phyloP scores from a whole-genome alignment of 2,329 filamentous ascomycete species.

The Amesomyces nigricolor region DNA sequence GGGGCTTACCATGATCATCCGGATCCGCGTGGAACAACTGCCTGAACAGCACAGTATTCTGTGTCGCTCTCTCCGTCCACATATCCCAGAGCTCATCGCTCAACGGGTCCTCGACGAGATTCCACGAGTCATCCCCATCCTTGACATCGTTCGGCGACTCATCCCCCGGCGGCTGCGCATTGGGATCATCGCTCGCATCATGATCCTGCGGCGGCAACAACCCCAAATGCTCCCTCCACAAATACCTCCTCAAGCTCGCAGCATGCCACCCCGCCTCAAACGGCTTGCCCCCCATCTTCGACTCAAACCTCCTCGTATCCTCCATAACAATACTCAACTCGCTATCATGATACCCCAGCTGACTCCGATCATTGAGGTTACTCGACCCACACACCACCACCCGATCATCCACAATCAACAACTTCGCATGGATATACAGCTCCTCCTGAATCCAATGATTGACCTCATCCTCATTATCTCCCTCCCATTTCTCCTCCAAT shows the following conservation, averaged over 20 bases:
- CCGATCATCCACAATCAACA: constrained; percentile 82
- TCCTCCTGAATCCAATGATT: constrained; percentile 93
- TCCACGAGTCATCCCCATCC: constrained; percentile 55
- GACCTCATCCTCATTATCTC: constrained; percentile 68
- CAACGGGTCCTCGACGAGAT: constrained; percentile 66
- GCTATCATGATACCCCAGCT: constrained; percentile 83
- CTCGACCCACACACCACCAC: constrained; percentile 80
- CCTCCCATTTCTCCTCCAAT: constrained; percentile 70
- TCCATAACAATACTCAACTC: constrained; percentile 88
- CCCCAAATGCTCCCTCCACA: constrained; percentile 89
- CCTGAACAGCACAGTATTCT: constrained; percentile 70
- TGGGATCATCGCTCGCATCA: constrained; percentile 61
- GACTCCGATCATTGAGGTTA: constrained; percentile 87
- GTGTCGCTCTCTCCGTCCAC: constrained; percentile 64
- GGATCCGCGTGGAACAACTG: constrained; percentile 83
- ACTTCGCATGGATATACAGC: constrained; percentile 89
- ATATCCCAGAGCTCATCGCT: constrained; percentile 59
- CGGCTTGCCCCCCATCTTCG: constrained; percentile 70
- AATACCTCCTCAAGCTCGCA: constrained; percentile 69
- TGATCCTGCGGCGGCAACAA: constrained; percentile 68
- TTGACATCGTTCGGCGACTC: constrained; percentile 59
- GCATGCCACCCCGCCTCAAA: constrained; percentile 79
- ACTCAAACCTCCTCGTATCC: constrained; percentile 66
- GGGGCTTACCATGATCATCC: constrained; percentile 65
- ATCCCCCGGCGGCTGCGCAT: constrained; percentile 65